Percentiles rank a stretch among this genome's conserved stretches.
phyloP scores from a whole-genome alignment of 2,329 filamentous ascomycete genomes.

The Colletotrichum sp. region DNA sequence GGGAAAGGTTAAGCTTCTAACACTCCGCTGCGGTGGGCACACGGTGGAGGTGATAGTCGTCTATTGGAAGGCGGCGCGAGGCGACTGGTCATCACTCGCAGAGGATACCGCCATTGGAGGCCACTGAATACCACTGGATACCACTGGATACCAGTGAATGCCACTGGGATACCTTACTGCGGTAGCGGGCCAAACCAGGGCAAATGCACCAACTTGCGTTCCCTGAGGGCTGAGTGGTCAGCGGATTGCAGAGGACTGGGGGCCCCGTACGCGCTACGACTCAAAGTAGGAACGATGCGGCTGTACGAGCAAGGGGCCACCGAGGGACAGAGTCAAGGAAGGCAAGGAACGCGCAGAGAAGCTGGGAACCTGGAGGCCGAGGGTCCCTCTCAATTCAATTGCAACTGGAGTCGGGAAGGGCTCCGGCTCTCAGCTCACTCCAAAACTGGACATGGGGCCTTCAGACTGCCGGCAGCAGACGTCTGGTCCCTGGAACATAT shows the following conservation, averaged over 20 bases:
- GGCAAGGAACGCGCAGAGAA: neutral
- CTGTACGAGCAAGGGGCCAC: neutral
- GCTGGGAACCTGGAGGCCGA: neutral
- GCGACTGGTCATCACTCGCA: conserved; percentile 7
- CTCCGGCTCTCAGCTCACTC: neutral
- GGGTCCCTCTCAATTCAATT: neutral
- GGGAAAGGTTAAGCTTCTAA: conserved; percentile 18
- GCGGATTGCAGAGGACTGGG: neutral
- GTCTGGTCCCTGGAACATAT: neutral
- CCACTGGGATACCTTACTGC: neutral
- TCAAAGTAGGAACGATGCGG: neutral
- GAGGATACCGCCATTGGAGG: neutral
- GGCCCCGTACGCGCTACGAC: neutral
- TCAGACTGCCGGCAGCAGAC: conserved; percentile 6
- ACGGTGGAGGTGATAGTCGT: neutral
- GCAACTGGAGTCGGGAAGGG: neutral
- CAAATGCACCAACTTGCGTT: neutral
- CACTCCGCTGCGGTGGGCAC: neutral
- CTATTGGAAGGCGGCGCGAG: neutral
- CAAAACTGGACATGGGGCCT: conserved; percentile 7
- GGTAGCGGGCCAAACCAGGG: too few relatives aligned
- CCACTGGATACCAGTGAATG: neutral
- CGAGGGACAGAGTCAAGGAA: neutral
- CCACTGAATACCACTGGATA: neutral
- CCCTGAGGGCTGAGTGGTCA: neutral